phyloP scores from a whole-genome alignment of 2,329 filamentous ascomycete genomes.

The Beauveria varroae region DNA sequence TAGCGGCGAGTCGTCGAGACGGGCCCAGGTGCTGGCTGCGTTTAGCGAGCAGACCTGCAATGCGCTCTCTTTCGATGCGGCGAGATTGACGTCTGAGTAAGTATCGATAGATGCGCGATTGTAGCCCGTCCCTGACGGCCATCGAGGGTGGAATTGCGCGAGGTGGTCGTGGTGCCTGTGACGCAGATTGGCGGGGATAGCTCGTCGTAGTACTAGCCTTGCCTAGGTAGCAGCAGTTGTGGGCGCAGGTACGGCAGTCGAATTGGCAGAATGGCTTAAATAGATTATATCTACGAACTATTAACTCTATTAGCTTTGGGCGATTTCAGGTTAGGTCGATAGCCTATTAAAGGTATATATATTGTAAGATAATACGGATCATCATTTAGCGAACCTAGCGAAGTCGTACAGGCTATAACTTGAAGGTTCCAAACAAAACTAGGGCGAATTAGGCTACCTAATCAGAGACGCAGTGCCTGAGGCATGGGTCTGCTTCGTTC shows the following conservation, averaged over 20 bases:
- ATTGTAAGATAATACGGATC: too few relatives aligned
- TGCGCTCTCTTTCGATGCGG: slow-evolving; percentile 39
- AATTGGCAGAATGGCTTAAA: slow-evolving; percentile 31
- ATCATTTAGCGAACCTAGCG: too few relatives aligned
- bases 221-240: slow-evolving; percentile 28
- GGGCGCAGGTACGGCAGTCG: slow-evolving; percentile 22
- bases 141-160: slow-evolving; percentile 62
- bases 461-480: too few relatives aligned
- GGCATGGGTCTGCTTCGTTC: too few relatives aligned
- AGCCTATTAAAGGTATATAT: too few relatives aligned
- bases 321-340: too few relatives aligned
- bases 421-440: too few relatives aligned
- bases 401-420: too few relatives aligned
- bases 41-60: slow-evolving; percentile 35
- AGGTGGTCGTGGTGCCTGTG: slow-evolving; percentile 59
- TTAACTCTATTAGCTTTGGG: too few relatives aligned
- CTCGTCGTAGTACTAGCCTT: slow-evolving; percentile 51
- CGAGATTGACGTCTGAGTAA: slow-evolving; percentile 58
- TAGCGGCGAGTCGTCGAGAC: slow-evolving; percentile 24
- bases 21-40: slow-evolving; percentile 38
- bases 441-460: too few relatives aligned
- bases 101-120: slow-evolving; percentile 70
- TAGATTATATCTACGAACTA: too few relatives aligned
- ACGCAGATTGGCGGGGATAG: slow-evolving; percentile 58
- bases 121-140: slow-evolving; percentile 59